These are phyloP conservation scores for Cyberlindnera maclurae DNA, from an alignment of 805 yeast genomes.

Conservation along the genomic window DNA sequence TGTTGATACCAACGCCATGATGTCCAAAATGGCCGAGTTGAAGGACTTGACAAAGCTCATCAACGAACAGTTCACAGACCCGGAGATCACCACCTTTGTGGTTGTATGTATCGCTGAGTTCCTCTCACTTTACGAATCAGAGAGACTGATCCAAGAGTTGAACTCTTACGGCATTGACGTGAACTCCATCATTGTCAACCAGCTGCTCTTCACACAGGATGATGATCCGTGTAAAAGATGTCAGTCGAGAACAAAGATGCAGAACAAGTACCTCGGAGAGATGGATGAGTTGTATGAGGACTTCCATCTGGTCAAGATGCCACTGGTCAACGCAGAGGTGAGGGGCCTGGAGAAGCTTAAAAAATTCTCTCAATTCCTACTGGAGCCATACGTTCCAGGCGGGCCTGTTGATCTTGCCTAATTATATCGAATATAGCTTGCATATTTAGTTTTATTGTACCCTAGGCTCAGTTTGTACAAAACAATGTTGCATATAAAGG, in stretches of 20 bases:
- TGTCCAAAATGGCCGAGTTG: constrained; percentile 70
- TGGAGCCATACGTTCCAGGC: constrained; percentile 69
- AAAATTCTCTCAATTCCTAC: constrained; percentile 74
- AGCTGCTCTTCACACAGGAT: constrained; percentile 73
- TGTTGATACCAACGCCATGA: constrained; percentile 52
- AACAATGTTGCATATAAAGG: no score
- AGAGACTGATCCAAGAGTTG: constrained; percentile 94
- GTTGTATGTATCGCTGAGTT: constrained; percentile 98
- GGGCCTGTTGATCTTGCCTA: constrained; percentile 18
- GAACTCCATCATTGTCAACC: constrained; percentile 92
- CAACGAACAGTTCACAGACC: constrained; percentile 90
- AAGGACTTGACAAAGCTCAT: constrained; percentile 80
- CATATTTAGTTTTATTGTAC: no score
- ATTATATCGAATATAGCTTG: background rate
- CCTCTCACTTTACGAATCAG: constrained; percentile 92
- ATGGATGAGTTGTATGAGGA: constrained; percentile 95
- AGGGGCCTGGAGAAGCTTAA: constrained; percentile 85
- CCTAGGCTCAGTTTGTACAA: no score
- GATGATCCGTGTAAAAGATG: constrained; percentile 85
- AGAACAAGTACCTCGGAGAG: constrained; percentile 88
- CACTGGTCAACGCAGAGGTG: constrained; percentile 89
- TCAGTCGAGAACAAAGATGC: constrained; percentile 91
- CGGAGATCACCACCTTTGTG: constrained; percentile 90
- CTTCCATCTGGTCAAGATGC: constrained; percentile 93
- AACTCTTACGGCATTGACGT: constrained; percentile 94